Evolutionary conservation across 2,329 filamentous ascomycete genomes (phyloP).

Genomic region (Alternaria triticimaculans): DNA sequence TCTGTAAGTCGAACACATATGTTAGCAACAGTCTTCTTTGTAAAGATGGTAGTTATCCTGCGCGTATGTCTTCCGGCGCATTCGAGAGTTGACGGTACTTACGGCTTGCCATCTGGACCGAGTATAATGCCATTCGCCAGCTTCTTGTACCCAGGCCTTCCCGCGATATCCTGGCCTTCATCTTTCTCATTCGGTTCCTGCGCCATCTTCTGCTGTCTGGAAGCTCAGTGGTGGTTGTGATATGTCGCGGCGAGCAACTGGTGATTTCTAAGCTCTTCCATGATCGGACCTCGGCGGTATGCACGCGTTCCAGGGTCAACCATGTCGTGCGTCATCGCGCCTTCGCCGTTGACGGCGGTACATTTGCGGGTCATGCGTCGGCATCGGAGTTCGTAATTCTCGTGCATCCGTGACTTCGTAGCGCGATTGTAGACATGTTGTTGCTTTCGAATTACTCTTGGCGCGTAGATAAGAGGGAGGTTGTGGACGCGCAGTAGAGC

Average conservation of each 20-base stretch:
- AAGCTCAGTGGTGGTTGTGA: not conserved
- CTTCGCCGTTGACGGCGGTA: not conserved
- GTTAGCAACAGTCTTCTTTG: not conserved
- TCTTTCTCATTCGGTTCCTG: constrained; percentile 27
- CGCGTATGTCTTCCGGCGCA: constrained; percentile 19
- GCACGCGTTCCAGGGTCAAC: constrained; percentile 6
- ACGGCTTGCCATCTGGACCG: constrained; percentile 86
- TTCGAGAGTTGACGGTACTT: constrained; percentile 48
- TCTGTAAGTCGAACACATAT: too few species aligned
- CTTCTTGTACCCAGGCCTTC: constrained; percentile 54
- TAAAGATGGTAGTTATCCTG: not conserved
- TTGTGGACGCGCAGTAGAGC: not conserved
- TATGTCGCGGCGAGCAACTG: not conserved
- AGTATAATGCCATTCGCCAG: constrained; percentile 76
- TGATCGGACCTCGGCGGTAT: constrained; percentile 18
- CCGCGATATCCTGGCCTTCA: constrained; percentile 35
- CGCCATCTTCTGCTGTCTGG: constrained; percentile 22
- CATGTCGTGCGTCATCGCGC: constrained; percentile 13
- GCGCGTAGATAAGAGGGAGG: not conserved
- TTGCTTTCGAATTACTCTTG: not conserved
- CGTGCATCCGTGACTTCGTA: not conserved
- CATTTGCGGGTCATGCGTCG: not conserved
- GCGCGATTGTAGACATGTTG: not conserved
- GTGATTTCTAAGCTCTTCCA: constrained; percentile 30
- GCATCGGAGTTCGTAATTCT: not conserved